Base-by-base conservation (phyloP, 768 basidiomycete species). In the Trametes cinnabarina region DNA sequence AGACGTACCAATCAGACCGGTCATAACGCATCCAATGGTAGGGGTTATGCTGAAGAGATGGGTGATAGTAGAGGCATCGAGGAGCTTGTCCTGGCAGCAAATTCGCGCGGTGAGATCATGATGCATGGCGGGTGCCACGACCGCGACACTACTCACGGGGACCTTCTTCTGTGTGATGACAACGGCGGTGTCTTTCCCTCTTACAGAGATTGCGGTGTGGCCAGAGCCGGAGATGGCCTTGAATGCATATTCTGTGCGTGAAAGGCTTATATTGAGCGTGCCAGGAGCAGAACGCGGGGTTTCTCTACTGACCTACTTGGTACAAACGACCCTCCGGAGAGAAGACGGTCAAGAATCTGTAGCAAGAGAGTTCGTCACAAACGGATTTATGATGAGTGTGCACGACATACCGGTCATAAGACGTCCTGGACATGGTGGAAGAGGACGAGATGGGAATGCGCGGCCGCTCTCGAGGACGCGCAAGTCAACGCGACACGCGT, bases 81-180 rank as follows among this genome's bases (percentile, higher is more conserved):
- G 86, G 44, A 99, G 86, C 77, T 98, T 98, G 79, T 98, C 97
- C 96, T 98, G 65, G 23, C 51, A 41, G 43, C 25, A 41, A 42
- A 32, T 49, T 40, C 40, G 35, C 34, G 14, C 14, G n/a, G 17
- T 25, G 8, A 39, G 37, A 4, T 39, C 37, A 8, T 4, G 7
- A 39, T 1, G 47, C 37, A 14, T 23, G 3, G 19, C 14, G 42
- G 19, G 51, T 20, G 11, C 28, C 28, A 55, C 62, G 41, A 58
- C 40, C 28, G 22, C 15, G 20, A 35, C 15, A 54, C 19, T 23
- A 83, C 92, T 65, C 68, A 98, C 96, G 25, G 97, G 94, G 35
- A 99, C 89, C 79, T 98, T 98, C 78, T 94, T 94, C 78, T 98
- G 97, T 20, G 96, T 98, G 66, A 99, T 94, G 40, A 98, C 90